These are phyloP conservation scores for Bonia amplexicaulis DNA, from an alignment of 176 grass and related monocot genomes.

Conservation along the genomic window DNA sequence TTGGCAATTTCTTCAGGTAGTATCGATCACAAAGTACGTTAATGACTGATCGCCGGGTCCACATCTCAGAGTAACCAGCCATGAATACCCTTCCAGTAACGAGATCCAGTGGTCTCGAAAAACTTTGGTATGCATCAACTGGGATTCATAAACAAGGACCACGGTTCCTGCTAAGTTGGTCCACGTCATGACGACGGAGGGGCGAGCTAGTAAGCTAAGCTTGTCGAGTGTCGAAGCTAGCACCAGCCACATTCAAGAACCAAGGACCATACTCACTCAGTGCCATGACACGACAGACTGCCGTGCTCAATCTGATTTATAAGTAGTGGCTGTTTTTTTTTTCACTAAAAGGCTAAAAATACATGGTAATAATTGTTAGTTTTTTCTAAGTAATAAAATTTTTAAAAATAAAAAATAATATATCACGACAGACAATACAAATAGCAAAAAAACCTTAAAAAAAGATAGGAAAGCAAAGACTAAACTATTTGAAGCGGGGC, in stretches of 20 bases:
- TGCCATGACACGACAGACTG: conserved; percentile 3
- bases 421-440: too few species aligned
- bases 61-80: background rate
- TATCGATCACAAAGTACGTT: background rate
- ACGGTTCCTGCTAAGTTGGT: background rate
- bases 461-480: too few species aligned
- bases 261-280: background rate
- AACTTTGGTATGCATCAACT: background rate
- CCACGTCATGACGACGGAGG: background rate
- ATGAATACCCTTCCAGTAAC: background rate
- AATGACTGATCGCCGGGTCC: background rate
- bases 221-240: background rate
- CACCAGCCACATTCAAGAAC: background rate
- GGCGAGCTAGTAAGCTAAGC: background rate
- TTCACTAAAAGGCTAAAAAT: too few species aligned
- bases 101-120: background rate
- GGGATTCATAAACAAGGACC: conserved; percentile 1
- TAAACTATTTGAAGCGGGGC: too few species aligned
- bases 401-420: too few species aligned
- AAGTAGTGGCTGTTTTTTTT: too few species aligned
- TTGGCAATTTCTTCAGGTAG: background rate
- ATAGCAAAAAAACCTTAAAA: too few species aligned
- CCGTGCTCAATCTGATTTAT: too few species aligned
- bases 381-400: too few species aligned
- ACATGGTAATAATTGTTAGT: too few species aligned